Base-by-base conservation (phyloP, 257 asterid species). In the Salvia hispanica region DNA sequence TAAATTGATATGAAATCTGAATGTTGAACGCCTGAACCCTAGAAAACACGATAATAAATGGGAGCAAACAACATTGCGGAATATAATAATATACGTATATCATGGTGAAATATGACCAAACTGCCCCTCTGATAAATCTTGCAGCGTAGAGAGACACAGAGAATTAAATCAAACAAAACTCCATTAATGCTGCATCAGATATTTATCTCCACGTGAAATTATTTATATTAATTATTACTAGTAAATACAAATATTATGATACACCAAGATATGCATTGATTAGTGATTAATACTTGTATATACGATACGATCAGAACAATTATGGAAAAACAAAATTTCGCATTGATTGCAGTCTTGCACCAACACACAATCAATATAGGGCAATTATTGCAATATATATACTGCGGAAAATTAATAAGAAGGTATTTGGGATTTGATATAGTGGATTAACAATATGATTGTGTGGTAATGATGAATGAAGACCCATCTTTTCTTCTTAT, bases 11-110 rank as follows among this genome's bases (percentile, higher is more conserved):
- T 25, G 31, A 25, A 25, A 25, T 25, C 31, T 25, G 31, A 25
- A 25, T 2, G 31, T 25, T 25, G 31, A 25, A 25, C 31, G 31
- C 31, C 31, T 25, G 31, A 25, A 25, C 31, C 40, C 7, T 36
- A 68, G 73, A 62, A 61, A 81, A 76, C 72, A 86, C 55, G 81
- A 70, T 79, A 82, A 69, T 76, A 78, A 72, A 83, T 70, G 83
- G 73, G 57, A 59, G 72, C 54, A 58, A 39, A 36, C 56, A 45
- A 18, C 45, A 43, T 59, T 37, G 58, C n/a, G 42, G 16, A 60
- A 7, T 13, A 3, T 18, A 11, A 13, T 39, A 36, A 4, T 34
- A 43, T 37, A 50, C 10, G 16, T 40, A 62, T 42, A 45, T 5
- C 25, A 7, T 14, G 14, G 2, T 53, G 2, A 52, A 60, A 73